Percentiles rank a stretch among this genome's conserved stretches.
Evolutionary conservation across 1,284 basidiomycete species (phyloP).

Genomic region (Cutaneotrichosporon arboriforme): DNA sequence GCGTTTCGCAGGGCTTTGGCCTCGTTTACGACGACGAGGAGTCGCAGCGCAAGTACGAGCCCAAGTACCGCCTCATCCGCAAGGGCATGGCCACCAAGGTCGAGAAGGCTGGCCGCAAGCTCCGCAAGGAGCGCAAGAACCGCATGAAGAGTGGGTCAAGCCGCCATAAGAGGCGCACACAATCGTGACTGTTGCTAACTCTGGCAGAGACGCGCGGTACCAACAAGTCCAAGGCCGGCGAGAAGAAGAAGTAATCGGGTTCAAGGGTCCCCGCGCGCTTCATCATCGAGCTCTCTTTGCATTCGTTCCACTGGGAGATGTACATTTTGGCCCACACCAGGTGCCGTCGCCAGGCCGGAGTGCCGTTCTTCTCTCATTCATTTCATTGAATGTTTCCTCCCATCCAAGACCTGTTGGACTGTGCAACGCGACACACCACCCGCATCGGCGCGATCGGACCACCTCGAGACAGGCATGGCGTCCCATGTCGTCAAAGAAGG

Average conservation of each 20-base stretch:
- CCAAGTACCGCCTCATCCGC: slow-evolving; percentile 88
- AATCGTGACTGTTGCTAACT: not conserved
- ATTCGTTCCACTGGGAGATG: slow-evolving; percentile 4
- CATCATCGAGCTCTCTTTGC: not conserved
- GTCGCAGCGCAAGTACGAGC: slow-evolving; percentile 94
- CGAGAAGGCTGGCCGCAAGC: slow-evolving; percentile 89
- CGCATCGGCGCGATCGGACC: no score
- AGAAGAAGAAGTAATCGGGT: slow-evolving; percentile 19
- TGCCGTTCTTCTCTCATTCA: no score
- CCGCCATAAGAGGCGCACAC: not conserved
- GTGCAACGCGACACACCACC: no score
- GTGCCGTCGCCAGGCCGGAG: slow-evolving; percentile 4
- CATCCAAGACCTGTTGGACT: no score
- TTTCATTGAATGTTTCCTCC: no score
- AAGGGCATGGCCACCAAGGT: slow-evolving; percentile 72
- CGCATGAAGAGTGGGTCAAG: slow-evolving; percentile 74
- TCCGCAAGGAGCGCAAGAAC: slow-evolving; percentile 99
- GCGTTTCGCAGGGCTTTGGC: slow-evolving; percentile 93
- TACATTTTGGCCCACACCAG: slow-evolving; percentile 3
- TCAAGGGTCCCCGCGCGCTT: not conserved
- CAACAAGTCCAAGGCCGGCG: slow-evolving; percentile 12
- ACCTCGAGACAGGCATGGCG: no score
- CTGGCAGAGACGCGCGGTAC: slow-evolving; percentile 14
- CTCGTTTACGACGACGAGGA: slow-evolving; percentile 97
- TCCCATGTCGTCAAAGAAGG: no score